These are phyloP conservation scores for Anisodus acutangulus DNA, from an alignment of 257 asterid species.

Conservation along the genomic window DNA sequence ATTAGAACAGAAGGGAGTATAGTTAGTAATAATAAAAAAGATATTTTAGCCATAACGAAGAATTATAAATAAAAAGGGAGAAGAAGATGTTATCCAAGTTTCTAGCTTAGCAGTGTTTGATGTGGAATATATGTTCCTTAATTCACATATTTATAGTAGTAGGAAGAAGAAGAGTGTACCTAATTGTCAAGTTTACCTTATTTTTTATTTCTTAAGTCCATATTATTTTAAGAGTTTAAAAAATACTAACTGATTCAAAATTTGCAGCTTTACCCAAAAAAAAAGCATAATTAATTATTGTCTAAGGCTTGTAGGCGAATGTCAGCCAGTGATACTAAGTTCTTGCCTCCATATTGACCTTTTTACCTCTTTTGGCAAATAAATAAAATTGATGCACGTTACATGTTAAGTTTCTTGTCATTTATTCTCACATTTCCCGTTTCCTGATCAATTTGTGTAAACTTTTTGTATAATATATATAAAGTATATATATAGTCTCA, in stretches of 20 bases:
- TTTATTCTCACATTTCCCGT: no score
- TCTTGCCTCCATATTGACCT: no score
- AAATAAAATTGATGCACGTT: no score
- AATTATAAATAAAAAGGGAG: background rate
- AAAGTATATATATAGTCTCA: no score
- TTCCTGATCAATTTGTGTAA: background rate
- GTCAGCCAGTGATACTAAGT: background rate
- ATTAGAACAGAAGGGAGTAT: background rate
- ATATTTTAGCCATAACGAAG: background rate
- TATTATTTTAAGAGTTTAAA: background rate
- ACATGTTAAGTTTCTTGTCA: no score
- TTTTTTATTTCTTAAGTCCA: no score
- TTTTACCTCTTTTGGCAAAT: no score
- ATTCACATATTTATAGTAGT: constrained; percentile 15
- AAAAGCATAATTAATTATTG: background rate
- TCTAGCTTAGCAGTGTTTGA: background rate
- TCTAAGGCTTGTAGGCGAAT: background rate
- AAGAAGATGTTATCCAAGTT: background rate
- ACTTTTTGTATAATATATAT: background rate
- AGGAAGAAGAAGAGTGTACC: background rate
- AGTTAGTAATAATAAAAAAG: background rate
- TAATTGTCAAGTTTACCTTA: background rate
- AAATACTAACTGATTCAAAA: background rate
- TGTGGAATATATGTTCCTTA: background rate
- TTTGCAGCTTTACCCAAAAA: background rate